Evolutionary conservation across 352 stramenopile species (phyloP), one percentile per base, ranked within the genome.

Genomic region (Pilasporangium apinafurcum): DNA sequence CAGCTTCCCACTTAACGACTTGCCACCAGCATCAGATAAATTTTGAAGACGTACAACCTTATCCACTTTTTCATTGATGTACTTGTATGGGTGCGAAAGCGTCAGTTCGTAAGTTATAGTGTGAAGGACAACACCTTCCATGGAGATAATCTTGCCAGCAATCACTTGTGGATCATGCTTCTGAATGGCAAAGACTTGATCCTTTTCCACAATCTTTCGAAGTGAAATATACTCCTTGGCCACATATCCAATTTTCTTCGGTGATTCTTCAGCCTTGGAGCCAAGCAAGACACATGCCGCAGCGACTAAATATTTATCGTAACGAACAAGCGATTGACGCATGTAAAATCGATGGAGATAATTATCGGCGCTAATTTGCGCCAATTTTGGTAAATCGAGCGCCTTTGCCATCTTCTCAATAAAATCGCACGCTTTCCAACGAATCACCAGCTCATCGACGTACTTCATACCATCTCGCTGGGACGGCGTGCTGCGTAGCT

Each of bases 291-390:
- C 72, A 17, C 83, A 94, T 2, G 84, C 76, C 3, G 76, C 79
- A 5, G 76, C 78, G 8, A 93, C 76, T n/a, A 89, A 37, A 51
- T 79, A 94, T 51, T 86, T 84, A 56, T 95, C 83, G 54, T 94
- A 87, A 16, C 75, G 70, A 27, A 89, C 73, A 29, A 94, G 63
- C 17, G 80, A 90, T 59, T 93, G 80, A 3, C 77, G 70, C 65
- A 86, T 88, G 58, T 73, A 93, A 53, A 95, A 95, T 22, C 83
- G 71, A 46, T 95, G 84, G n/a, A 95, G 75, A 37, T 81, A 95
- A 35, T 88, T 86, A 59, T 84, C 69, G 17, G 80, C 84, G 33
- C 73, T 92, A 49, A 86, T 85, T 42, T 90, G 75, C 37, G 76
- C 77, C 7, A 94, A 66, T 49, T 90, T 91, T 14, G 83, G 76